Percentiles rank a stretch among this genome's conserved stretches.
phyloP scores from a whole-genome alignment of 2,329 filamentous ascomycete genomes.

The Bisporella sp. region DNA sequence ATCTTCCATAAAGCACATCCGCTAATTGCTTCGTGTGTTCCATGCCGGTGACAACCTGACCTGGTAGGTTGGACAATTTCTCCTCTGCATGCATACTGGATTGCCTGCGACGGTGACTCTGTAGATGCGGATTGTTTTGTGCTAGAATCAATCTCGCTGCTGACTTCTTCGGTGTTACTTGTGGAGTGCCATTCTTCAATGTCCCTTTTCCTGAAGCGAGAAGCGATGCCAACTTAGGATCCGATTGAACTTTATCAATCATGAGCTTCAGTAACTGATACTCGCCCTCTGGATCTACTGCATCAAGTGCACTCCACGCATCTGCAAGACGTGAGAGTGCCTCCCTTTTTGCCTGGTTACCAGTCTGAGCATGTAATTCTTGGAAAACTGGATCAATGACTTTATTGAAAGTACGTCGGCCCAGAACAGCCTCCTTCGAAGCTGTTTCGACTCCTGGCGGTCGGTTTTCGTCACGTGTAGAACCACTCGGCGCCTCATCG shows the following conservation, averaged over 20 bases:
- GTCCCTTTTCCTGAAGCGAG: conserved; percentile 30
- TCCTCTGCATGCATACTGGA: conserved; percentile 42
- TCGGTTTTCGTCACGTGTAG: conserved; percentile 54
- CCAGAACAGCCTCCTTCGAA: conserved; percentile 77
- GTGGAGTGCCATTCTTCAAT: conserved; percentile 51
- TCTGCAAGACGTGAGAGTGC: conserved; percentile 77
- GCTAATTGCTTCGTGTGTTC: conserved; percentile 86
- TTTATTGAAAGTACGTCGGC: conserved; percentile 73
- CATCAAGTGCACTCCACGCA: conserved; percentile 78
- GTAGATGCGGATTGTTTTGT: conserved; percentile 78
- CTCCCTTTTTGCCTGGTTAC: conserved; percentile 65
- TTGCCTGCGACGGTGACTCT: conserved; percentile 60
- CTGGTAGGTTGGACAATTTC: conserved; percentile 42
- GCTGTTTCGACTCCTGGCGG: conserved; percentile 49
- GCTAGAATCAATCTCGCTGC: conserved; percentile 63
- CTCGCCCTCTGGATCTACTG: conserved; percentile 82
- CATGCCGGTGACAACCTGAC: conserved; percentile 62
- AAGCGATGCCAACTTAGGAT: conserved; percentile 51
- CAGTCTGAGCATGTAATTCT: conserved; percentile 78
- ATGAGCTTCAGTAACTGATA: conserved; percentile 77
- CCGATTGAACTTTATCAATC: conserved; percentile 64
- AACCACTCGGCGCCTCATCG: conserved; percentile 11
- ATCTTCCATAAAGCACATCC: conserved; percentile 84
- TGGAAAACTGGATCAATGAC: conserved; percentile 77
- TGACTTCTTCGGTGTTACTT: conserved; percentile 33